Evolutionary conservation across 805 yeast genomes (phyloP), one percentile per base, ranked within the genome.

Genomic region (Wickerhamiella cacticola): DNA sequence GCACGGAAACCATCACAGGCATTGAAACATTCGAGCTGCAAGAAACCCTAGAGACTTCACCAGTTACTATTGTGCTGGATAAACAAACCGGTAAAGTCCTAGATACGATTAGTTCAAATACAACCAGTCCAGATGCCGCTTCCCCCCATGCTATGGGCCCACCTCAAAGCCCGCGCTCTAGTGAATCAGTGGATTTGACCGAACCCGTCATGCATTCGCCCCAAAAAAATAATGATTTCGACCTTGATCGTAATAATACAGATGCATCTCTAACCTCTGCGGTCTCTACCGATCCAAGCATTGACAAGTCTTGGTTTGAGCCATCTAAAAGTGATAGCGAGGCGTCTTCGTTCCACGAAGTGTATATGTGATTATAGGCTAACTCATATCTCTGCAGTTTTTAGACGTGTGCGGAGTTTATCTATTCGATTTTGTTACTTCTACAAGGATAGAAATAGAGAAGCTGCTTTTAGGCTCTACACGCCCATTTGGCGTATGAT

Each of bases 291-390:
- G 41, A 39, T 38, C 24, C 45, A 23, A 40, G 31, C 21, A 24
- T 47, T 18, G 49, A 47, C 25, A 16, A 2, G n/a, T 41, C 42
- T 2, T 47, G 49, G 49, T 47, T 47, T 24, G 45, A 47, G 23
- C 49, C 45, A 12, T 34, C 46, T 2, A 33, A 21, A 28, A 34
- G 41, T 7, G 41, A 35, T 19, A 33, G 39, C 13, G 39, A 33
- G 39, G 31, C 33, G 28, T 31, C 40, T 4, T 33, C 39, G 24
- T 31, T 33, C 18, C 39, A 16, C 12, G 46, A 43, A 4, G 46
- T 22, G 12, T 21, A 34, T 6, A 43, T 43, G 46, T 43, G 24
- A n/a, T n/a, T 23, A 25, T 25, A 25, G 28, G 10, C 28, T 25
- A 10, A 25, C 10, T 25, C 28, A 25, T 7, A 10, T 25, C 9